Conservation (phyloP, 345 rosid species). For the Mallotus nudiflorus region DNA sequence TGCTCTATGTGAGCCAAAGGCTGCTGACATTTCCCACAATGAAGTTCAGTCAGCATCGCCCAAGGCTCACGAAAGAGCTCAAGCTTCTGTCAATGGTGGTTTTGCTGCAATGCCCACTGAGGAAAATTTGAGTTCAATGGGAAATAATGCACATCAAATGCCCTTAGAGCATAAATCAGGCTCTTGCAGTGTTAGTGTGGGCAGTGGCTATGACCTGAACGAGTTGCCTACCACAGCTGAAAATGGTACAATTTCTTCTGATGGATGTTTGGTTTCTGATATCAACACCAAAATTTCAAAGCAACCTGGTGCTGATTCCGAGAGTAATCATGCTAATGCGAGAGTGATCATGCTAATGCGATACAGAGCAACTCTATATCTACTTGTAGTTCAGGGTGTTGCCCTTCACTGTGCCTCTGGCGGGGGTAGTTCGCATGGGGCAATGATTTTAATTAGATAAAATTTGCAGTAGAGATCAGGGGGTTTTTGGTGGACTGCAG, state of each 20-base stretch:
- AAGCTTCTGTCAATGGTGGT: neutral
- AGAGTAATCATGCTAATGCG: too few species aligned
- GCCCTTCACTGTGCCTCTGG: slow-evolving; percentile 28
- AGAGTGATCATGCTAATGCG: too few species aligned
- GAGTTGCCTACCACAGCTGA: neutral
- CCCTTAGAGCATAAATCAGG: neutral
- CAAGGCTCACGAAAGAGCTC: neutral
- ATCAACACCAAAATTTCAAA: slow-evolving; percentile 5
- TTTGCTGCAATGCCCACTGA: neutral
- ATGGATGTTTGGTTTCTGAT: slow-evolving; percentile 7
- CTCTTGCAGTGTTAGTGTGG: neutral
- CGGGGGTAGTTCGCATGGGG: slow-evolving; percentile 21
- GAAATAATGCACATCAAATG: neutral
- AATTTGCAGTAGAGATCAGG: slow-evolving; percentile 3
- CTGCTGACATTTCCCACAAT: slow-evolving; percentile 8
- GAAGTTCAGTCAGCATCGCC: neutral
- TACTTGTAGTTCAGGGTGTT: slow-evolving; percentile 16
- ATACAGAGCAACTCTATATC: slow-evolving; percentile 16
- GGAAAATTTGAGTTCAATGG: slow-evolving; percentile 4
- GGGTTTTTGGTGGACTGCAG: slow-evolving; percentile 2
- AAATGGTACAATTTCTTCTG: slow-evolving; percentile 1
- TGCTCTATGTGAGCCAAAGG: neutral
- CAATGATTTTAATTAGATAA: slow-evolving; percentile 15
- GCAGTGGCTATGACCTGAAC: slow-evolving; percentile 7
- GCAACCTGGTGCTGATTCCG: slow-evolving; percentile 9